These are phyloP conservation scores for Chaetomium globosum DNA, from an alignment of 2,329 filamentous ascomycete species.

Conservation along the genomic window DNA sequence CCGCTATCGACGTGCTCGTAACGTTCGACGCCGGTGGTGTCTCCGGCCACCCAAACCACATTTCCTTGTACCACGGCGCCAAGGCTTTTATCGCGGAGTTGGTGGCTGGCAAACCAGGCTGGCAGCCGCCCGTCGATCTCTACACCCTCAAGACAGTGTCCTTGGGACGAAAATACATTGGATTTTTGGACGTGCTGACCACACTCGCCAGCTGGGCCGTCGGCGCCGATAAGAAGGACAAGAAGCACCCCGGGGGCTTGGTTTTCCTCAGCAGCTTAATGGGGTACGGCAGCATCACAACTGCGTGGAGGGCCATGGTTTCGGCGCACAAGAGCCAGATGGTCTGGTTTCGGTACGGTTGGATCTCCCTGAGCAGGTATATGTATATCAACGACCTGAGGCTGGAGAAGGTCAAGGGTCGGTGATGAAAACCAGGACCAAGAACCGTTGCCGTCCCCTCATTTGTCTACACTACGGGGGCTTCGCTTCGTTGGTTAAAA, in stretches of 20 bases:
- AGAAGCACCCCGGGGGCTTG: slow-evolving; percentile 55
- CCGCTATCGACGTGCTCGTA: slow-evolving; percentile 76
- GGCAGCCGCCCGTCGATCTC: slow-evolving; percentile 73
- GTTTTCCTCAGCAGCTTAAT: slow-evolving; percentile 62
- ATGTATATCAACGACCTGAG: slow-evolving; percentile 92
- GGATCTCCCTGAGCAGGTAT: slow-evolving; percentile 88
- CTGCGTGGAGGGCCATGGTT: slow-evolving; percentile 84
- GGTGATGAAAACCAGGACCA: slow-evolving; percentile 15
- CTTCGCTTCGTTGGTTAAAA: not conserved
- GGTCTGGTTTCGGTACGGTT: slow-evolving; percentile 97
- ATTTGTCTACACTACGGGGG: not conserved
- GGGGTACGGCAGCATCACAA: slow-evolving; percentile 56
- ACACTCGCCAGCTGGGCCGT: slow-evolving; percentile 65
- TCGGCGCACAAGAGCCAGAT: slow-evolving; percentile 91
- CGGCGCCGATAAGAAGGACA: slow-evolving; percentile 40
- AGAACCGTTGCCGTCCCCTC: not conserved
- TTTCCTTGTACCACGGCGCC: slow-evolving; percentile 82
- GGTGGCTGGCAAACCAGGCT: slow-evolving; percentile 64
- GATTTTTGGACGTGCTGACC: slow-evolving; percentile 72
- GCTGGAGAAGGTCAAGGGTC: slow-evolving; percentile 47
- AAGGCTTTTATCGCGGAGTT: slow-evolving; percentile 70
- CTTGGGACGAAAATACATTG: slow-evolving; percentile 77
- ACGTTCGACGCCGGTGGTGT: slow-evolving; percentile 87
- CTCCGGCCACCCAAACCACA: slow-evolving; percentile 90
- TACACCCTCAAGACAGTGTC: slow-evolving; percentile 80